These are phyloP conservation scores for Auxenochlorella protothecoides DNA, from an alignment of 139 green algal genomes.

Conservation along the genomic window DNA sequence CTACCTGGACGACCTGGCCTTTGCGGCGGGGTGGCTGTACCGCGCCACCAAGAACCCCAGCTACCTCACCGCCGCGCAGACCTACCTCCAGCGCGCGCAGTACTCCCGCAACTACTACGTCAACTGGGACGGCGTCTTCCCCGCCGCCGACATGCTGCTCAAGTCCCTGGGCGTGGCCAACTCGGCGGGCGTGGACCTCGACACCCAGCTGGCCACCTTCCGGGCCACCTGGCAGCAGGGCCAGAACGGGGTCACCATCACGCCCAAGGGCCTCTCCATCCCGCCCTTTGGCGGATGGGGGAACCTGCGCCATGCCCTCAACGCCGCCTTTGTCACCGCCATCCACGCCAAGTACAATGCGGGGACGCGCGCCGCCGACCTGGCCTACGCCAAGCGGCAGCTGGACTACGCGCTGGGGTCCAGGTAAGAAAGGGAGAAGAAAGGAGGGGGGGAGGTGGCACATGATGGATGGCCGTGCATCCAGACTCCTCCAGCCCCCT, in stretches of 20 bases:
- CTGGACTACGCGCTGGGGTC: constrained; percentile 23
- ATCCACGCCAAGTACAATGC: constrained; percentile 22
- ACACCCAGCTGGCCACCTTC: constrained; percentile 18
- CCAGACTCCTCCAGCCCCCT: too few species aligned
- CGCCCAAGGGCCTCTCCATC: constrained; percentile 22
- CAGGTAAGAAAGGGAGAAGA: constrained; percentile 1
- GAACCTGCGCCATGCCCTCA: constrained; percentile 21
- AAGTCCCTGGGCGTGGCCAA: not conserved
- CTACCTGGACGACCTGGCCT: constrained; percentile 50
- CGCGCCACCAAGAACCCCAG: constrained; percentile 28
- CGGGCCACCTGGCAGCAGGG: constrained; percentile 20
- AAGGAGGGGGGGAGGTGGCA: not conserved
- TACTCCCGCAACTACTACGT: constrained; percentile 15
- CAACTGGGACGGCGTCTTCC: constrained; percentile 3
- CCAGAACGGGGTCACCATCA: constrained; percentile 5
- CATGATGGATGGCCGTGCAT: not conserved
- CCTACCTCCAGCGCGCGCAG: constrained; percentile 8
- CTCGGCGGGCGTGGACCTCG: constrained; percentile 5
- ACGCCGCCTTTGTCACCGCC: constrained; percentile 26
- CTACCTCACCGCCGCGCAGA: constrained; percentile 19
- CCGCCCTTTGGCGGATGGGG: constrained; percentile 23
- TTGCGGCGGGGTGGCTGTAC: constrained; percentile 48
- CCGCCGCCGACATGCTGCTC: constrained; percentile 6
- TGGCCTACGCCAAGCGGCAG: constrained; percentile 11
- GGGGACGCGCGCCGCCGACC: not conserved